Base-by-base conservation (phyloP, 192 early-diverging fungal species). In the Podila verticillata region DNA sequence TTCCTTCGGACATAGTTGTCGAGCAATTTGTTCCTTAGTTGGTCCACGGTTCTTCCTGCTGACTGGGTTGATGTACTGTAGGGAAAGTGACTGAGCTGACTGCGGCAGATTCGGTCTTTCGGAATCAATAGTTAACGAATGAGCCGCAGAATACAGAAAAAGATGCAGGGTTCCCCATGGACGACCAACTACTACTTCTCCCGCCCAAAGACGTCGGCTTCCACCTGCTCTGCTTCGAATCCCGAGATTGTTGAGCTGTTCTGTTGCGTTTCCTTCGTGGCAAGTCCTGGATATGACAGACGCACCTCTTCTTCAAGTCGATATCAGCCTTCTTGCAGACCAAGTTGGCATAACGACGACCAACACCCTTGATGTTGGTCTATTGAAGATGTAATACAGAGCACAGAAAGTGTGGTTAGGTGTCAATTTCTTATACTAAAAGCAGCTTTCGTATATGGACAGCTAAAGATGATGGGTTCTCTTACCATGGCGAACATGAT, bases 321-420 rank as follows among this genome's bases (percentile, higher is more conserved):
- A 99, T 89, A 87, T 99, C 97, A 65, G 97, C 97, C 93, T 99
- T 99, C 94, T 99, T 99, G 91, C 94, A 96, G 65, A 96, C 96
- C 79, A 99, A 82, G 95, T 98, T 99, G 85, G 97, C 91, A 89
- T 97, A 99, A 83, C 97, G 94, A 74, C 96, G 93, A 93, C 97
- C 97, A 66, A 96, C 94, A 93, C 97, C 97, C 92, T 96, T 95
- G 89, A 98, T 97, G 85, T 91, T 88, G 63, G 95, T 97, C 89
- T 79, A 66, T 32, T 35, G 48, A 13, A 32, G 57, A 44, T 8
- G 5, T 3, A 9, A 60, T 9, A 28, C 44, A 57, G 10, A 32
- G 29, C 19, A 24, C n/a, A 61, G 22, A 15, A 57, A 32, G 30
- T n/a, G n/a, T n/a, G n/a, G n/a, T n/a, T n/a, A n/a, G n/a, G n/a